Percentiles rank a stretch among this genome's conserved stretches.
These are phyloP conservation scores for Pythium grandisporangium DNA, from an alignment of 352 stramenopile genomes.

Conservation along the genomic window DNA sequence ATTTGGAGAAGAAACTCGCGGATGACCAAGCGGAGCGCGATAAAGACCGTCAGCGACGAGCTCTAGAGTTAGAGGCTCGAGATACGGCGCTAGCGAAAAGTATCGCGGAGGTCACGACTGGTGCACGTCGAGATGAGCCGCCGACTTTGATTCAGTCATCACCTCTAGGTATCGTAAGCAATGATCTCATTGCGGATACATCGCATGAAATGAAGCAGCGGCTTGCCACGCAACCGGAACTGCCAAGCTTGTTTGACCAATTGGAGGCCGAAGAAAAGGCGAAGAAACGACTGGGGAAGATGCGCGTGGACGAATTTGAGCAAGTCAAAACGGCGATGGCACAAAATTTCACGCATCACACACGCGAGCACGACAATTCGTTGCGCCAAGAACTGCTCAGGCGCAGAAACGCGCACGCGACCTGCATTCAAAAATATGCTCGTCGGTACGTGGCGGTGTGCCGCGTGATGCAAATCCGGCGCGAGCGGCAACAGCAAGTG, in stretches of 20 bases:
- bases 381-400: slow-evolving; percentile 33
- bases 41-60: slow-evolving; percentile 15
- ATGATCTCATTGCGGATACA: slow-evolving; percentile 10
- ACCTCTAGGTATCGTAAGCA: neutral
- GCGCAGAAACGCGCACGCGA: slow-evolving; percentile 31
- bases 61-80: slow-evolving; percentile 17
- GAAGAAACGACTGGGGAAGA: slow-evolving; percentile 22
- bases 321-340: slow-evolving; percentile 34
- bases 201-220: slow-evolving; percentile 20
- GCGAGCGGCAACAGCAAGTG: slow-evolving; percentile 22
- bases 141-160: neutral
- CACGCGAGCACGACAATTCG: slow-evolving; percentile 39
- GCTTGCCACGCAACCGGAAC: slow-evolving; percentile 26
- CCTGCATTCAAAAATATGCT: slow-evolving; percentile 44
- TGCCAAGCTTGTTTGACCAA: slow-evolving; percentile 70
- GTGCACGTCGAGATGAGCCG: neutral
- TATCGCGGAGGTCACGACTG: neutral
- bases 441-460: slow-evolving; percentile 38
- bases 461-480: slow-evolving; percentile 20
- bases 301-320: slow-evolving; percentile 39
- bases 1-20: slow-evolving; percentile 34
- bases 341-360: slow-evolving; percentile 28
- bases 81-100: too few relatives aligned
- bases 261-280: slow-evolving; percentile 62
- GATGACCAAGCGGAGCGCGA: slow-evolving; percentile 30